Evolutionary conservation across 108 stramenopile genomes (phyloP).

Genomic region (Fragilariopsis cylindrus): DNA sequence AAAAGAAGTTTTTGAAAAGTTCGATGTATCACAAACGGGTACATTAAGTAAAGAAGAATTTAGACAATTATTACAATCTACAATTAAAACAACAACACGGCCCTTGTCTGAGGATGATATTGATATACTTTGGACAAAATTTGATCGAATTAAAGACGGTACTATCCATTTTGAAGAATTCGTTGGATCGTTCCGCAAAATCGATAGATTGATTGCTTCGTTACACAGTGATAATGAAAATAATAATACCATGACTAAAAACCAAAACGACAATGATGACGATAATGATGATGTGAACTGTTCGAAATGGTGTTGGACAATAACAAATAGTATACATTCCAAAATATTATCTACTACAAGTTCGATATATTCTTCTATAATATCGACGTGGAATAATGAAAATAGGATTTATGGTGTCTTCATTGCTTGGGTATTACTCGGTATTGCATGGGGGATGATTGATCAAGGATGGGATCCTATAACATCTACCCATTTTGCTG

Average conservation of each 20-base stretch:
- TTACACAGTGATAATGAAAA: not conserved
- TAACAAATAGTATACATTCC: not conserved
- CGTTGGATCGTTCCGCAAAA: slow-evolving; percentile 31
- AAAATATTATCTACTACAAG: not conserved
- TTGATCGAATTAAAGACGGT: slow-evolving; percentile 39
- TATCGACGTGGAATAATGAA: slow-evolving; percentile 20
- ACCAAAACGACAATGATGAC: not conserved
- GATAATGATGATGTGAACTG: not conserved
- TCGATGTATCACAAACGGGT: slow-evolving; percentile 27
- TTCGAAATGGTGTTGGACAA: not conserved
- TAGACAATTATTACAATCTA: slow-evolving; percentile 19
- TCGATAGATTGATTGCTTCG: slow-evolving; percentile 18
- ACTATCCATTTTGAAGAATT: slow-evolving; percentile 45
- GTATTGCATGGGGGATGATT: slow-evolving; percentile 54
- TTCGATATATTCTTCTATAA: not conserved
- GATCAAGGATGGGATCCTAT: slow-evolving; percentile 61
- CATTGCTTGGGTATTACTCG: slow-evolving; percentile 45
- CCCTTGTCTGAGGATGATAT: slow-evolving; percentile 30
- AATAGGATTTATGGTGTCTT: slow-evolving; percentile 59
- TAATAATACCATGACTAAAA: not conserved
- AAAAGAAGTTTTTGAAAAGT: slow-evolving; percentile 44
- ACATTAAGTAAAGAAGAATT: slow-evolving; percentile 47
- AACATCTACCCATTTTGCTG: slow-evolving; percentile 72
- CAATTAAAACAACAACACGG: not conserved
- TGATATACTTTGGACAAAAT: slow-evolving; percentile 34